Base-by-base conservation (phyloP, 2,329 filamentous ascomycete species). In the Fusarium equiseti region DNA sequence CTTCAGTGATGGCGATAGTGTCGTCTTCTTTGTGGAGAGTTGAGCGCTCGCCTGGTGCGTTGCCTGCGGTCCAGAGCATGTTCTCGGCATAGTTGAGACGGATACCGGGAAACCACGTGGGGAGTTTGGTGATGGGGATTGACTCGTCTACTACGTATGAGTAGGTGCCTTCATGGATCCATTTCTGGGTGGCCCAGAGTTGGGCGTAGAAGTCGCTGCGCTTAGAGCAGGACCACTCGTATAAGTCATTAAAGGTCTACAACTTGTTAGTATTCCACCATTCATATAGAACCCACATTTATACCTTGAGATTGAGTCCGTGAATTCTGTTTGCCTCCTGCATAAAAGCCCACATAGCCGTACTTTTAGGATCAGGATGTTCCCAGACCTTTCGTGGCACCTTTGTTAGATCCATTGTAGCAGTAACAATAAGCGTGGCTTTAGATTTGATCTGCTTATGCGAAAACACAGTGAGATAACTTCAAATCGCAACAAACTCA, bases 71-170 rank as follows among this genome's bases (percentile, higher is more conserved):
- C 81, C 88, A 95, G 27, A 97, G 87, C 27, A 94, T 80, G 76
- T 96, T 97, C 81, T 97, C 93, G 8, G 92, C 91, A 77, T 90
- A 95, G 75, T 94, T 97, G 73, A 96, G 79, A 8, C 83, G 81
- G 2, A 94, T 85, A 31, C 93, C 93, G 2, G 88, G 82, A 78
- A 96, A 97, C 93, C 93, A 97, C 43, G 84, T 81, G 0, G 93
- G 93, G 8, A 95, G 85, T 18, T 84, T 83, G 65, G 93, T 90
- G 78, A 97, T 93, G 3, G 90, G 88, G 3, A 87, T 84, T 1
- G 82, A 83, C 73, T 93, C 90, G 76, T 97, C 92, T 5, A 96
- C 90, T 2, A 91, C 88, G 12, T 76, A 79, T 0, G 79, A 80
- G 75, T 88, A 89, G 6, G 78, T 80, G 31, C 92, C 92, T 38